Conservation (phyloP, 2,329 filamentous ascomycete genomes). For the Diaporthe ampelina region DNA sequence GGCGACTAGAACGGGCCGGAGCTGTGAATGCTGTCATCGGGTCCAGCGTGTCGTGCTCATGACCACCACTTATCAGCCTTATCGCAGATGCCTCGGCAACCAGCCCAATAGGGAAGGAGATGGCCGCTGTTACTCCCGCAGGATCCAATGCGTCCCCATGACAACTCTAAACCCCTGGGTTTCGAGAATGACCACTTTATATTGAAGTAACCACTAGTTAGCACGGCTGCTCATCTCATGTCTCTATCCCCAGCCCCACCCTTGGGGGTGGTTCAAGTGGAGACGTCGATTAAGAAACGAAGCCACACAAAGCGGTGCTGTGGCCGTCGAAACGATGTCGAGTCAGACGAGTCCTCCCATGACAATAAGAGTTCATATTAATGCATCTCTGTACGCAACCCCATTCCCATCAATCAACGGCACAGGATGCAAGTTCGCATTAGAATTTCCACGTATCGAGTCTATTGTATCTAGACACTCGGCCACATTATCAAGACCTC, state of each 20-base stretch:
- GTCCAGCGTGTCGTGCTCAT: slow-evolving; percentile 24
- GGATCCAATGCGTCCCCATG: not conserved
- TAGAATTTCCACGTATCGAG: not conserved
- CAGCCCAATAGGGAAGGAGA: slow-evolving; percentile 21
- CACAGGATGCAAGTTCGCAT: not conserved
- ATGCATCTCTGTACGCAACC: not conserved
- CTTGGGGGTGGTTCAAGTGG: not conserved
- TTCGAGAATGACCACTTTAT: no score
- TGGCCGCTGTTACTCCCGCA: not conserved
- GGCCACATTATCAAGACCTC: slow-evolving; percentile 3
- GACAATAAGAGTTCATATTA: not conserved
- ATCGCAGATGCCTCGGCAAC: slow-evolving; percentile 27
- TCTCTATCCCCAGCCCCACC: not conserved
- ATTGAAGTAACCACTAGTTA: not conserved
- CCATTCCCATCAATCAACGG: not conserved
- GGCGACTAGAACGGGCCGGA: not conserved
- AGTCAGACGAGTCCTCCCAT: not conserved
- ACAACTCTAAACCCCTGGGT: not conserved
- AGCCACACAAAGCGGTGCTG: not conserved
- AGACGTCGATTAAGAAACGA: not conserved
- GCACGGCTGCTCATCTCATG: not conserved
- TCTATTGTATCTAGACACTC: not conserved
- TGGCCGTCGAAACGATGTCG: not conserved
- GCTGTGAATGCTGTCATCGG: slow-evolving; percentile 17
- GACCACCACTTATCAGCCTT: slow-evolving; percentile 19